These are phyloP conservation scores for Cryptococcus wingfieldii DNA, from an alignment of 1,284 basidiomycete species.

Conservation along the genomic window DNA sequence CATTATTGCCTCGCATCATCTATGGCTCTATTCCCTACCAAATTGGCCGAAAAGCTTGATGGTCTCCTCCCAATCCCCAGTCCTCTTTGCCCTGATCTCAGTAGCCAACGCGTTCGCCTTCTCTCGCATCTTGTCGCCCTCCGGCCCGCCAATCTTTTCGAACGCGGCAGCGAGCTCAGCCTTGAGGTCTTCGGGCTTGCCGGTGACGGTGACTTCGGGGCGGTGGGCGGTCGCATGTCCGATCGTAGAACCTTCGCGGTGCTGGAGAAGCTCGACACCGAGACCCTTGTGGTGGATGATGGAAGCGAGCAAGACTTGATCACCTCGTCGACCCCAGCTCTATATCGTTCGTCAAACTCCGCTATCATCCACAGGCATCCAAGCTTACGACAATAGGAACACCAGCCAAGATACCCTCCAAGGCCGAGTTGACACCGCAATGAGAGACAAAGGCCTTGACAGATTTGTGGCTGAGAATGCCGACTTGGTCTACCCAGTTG, in stretches of 20 bases:
- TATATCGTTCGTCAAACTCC: neutral
- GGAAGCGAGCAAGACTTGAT: conserved; percentile 9
- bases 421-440: conserved; percentile 14
- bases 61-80: conserved; percentile 13
- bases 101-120: neutral
- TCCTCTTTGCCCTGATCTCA: conserved; percentile 10
- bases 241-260: conserved; percentile 9
- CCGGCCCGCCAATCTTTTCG: conserved; percentile 1
- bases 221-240: conserved; percentile 8
- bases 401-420: conserved; percentile 12
- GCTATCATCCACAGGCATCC: neutral
- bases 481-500: conserved; percentile 14
- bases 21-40: conserved; percentile 1
- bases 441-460: conserved; percentile 14
- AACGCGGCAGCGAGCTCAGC: conserved; percentile 5
- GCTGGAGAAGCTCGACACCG: conserved; percentile 19
- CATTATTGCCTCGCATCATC: neutral
- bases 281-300: conserved; percentile 1
- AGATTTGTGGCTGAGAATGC: conserved; percentile 10
- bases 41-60: conserved; percentile 5
- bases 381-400: conserved; percentile 15
- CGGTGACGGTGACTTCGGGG: conserved; percentile 5
- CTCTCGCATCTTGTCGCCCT: conserved; percentile 7
- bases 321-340: conserved; percentile 9
- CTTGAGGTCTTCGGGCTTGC: conserved; percentile 3